Conservation (phyloP, 148 eudicot genomes). For the Rhododendron mucronatum region DNA sequence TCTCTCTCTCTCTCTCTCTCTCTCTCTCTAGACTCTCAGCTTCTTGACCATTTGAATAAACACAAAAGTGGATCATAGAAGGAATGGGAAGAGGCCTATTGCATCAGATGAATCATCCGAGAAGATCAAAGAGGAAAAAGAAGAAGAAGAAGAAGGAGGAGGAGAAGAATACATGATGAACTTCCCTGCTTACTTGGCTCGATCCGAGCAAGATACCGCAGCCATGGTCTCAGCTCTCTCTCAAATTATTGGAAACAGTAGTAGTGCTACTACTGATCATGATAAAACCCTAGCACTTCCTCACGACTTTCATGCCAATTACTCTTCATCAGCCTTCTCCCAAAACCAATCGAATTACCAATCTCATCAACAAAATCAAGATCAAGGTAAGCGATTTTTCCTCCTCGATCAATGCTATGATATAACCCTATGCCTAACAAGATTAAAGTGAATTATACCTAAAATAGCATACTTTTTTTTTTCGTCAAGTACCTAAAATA, state of each 20-base stretch:
- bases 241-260: conserved; percentile 39
- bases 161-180: not conserved
- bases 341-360: not conserved
- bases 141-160: conserved; percentile 14
- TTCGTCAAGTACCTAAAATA: no score
- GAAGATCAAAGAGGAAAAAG: conserved; percentile 13
- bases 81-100: conserved; percentile 58
- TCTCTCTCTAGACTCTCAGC: not conserved
- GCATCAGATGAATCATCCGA: conserved; percentile 16
- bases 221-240: conserved; percentile 63
- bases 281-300: not conserved
- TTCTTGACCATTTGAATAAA: not conserved
- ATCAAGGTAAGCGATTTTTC: conserved; percentile 15
- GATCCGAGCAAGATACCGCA: conserved; percentile 54
- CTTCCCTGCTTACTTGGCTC: conserved; percentile 38
- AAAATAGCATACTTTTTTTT: not conserved
- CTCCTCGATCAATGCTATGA: not conserved
- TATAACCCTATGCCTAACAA: not conserved
- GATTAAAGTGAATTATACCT: not conserved
- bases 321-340: not conserved
- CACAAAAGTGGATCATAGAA: conserved; percentile 19
- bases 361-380: conserved; percentile 7
- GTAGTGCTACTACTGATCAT: not conserved
- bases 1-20: conserved; percentile 1
- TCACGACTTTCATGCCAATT: not conserved